A percentile compares a stretch with the other conserved stretches of the same genome.
phyloP scores from a whole-genome alignment of 345 rosid genomes.

The Corymbia maculata region DNA sequence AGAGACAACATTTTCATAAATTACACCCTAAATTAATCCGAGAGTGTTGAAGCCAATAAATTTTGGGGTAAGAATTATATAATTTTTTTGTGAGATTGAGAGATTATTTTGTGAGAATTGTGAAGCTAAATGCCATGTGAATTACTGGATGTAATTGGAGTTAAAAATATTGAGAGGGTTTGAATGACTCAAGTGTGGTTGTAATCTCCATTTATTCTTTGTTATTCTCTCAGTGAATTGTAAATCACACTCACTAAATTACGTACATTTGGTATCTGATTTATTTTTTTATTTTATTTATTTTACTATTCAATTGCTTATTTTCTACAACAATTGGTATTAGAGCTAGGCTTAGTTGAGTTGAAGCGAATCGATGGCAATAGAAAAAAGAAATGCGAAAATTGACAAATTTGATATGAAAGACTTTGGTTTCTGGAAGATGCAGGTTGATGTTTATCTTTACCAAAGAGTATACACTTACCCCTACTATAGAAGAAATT shows the following conservation, averaged over 20 bases:
- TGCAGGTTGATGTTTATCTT: not conserved
- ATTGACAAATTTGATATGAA: not conserved
- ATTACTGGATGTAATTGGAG: not conserved
- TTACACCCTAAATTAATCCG: not conserved
- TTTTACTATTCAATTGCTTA: rapidly evolving
- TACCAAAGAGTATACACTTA: not conserved
- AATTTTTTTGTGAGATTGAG: not conserved
- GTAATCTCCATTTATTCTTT: not conserved
- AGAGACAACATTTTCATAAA: not conserved
- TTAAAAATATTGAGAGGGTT: not conserved
- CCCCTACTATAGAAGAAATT: not conserved
- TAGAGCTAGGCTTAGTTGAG: not conserved
- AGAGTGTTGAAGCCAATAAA: not conserved
- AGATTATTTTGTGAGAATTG: not conserved
- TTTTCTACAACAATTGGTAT: not conserved
- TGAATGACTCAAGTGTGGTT: not conserved
- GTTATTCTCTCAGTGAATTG: not conserved
- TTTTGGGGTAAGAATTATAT: not conserved
- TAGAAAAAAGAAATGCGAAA: not conserved
- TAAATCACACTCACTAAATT: not conserved
- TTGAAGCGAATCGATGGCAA: not conserved
- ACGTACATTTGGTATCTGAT: not conserved
- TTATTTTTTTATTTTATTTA: not conserved
- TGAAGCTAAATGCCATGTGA: not conserved
- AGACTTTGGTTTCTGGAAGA: not conserved